These are phyloP conservation scores for Sporothrix protearum DNA, from an alignment of 2,329 filamentous ascomycete genomes.

Conservation along the genomic window DNA sequence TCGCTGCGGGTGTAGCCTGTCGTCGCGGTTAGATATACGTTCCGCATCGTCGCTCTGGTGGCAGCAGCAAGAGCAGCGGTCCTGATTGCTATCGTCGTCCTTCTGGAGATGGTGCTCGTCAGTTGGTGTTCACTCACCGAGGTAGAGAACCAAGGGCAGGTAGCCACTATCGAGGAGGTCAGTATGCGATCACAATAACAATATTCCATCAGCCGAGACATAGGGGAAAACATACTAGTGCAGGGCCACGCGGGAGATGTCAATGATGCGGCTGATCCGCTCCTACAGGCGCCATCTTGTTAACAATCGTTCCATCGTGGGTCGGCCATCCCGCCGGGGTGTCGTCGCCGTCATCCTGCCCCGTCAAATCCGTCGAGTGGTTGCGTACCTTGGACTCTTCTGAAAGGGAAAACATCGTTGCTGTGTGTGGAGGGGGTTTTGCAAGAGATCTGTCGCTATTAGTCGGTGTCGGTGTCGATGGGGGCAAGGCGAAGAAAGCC, in stretches of 20 bases:
- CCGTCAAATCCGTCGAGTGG: not conserved
- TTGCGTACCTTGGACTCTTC: slow-evolving; percentile 87
- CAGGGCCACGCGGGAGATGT: slow-evolving; percentile 86
- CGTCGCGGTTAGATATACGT: not conserved
- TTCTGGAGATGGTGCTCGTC: no score
- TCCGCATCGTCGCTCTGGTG: not conserved
- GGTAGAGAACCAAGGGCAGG: slow-evolving; percentile 91
- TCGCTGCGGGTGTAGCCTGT: slow-evolving; percentile 90
- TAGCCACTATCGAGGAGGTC: slow-evolving; percentile 67
- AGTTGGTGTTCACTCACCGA: slow-evolving; percentile 58
- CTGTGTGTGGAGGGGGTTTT: slow-evolving; percentile 17
- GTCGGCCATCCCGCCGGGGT: not conserved
- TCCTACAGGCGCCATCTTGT: slow-evolving; percentile 57
- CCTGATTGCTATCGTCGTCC: not conserved
- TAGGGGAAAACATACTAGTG: slow-evolving; percentile 71
- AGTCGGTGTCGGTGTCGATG: no score
- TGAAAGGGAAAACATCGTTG: slow-evolving; percentile 65
- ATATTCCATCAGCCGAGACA: not conserved
- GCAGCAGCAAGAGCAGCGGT: not conserved
- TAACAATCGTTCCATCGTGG: not conserved
- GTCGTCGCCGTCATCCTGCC: not conserved
- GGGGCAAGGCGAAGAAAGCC: not conserved
- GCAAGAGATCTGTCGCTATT: not conserved
- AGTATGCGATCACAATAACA: slow-evolving; percentile 31
- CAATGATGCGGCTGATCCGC: slow-evolving; percentile 95